These are phyloP conservation scores for Pyrus communis DNA, from an alignment of 306 rosid genomes.

Conservation along the genomic window DNA sequence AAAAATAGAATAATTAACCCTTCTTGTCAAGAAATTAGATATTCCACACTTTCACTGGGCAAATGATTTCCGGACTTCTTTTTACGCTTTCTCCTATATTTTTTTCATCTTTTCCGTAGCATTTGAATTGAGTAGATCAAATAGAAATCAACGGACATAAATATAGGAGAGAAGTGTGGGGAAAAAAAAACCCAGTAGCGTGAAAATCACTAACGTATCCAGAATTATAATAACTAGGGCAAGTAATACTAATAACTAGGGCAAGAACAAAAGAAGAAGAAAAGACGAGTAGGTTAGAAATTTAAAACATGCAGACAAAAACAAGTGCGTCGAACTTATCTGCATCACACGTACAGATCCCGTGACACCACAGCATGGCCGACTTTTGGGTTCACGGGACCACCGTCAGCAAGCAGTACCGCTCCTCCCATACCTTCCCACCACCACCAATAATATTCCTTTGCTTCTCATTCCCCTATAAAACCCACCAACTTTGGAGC, in stretches of 20 bases:
- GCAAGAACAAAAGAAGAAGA: background rate
- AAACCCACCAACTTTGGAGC: background rate
- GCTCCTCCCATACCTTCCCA: background rate
- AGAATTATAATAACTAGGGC: background rate
- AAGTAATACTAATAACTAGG: background rate
- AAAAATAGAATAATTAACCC: too few species aligned
- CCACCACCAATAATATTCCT: background rate
- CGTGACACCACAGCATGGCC: constrained; percentile 11
- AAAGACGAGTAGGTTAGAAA: background rate
- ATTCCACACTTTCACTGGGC: too few species aligned
- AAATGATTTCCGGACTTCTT: too few species aligned
- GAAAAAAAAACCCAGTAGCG: too few species aligned
- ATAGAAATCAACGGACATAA: too few species aligned
- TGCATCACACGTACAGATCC: background rate
- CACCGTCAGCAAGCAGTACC: background rate
- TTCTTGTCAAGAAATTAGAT: background rate
- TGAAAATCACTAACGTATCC: background rate
- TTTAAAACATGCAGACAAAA: background rate
- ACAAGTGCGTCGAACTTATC: background rate
- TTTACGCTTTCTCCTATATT: too few species aligned
- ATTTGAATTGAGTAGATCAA: too few species aligned
- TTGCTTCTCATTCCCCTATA: background rate
- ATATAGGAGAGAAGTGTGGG: too few species aligned
- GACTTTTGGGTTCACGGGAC: background rate
- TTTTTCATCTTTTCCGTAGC: too few species aligned